Percentiles rank a stretch among this genome's conserved stretches.
Conservation (phyloP, 768 basidiomycete species). For the Holtermanniella nyarrowii region DNA sequence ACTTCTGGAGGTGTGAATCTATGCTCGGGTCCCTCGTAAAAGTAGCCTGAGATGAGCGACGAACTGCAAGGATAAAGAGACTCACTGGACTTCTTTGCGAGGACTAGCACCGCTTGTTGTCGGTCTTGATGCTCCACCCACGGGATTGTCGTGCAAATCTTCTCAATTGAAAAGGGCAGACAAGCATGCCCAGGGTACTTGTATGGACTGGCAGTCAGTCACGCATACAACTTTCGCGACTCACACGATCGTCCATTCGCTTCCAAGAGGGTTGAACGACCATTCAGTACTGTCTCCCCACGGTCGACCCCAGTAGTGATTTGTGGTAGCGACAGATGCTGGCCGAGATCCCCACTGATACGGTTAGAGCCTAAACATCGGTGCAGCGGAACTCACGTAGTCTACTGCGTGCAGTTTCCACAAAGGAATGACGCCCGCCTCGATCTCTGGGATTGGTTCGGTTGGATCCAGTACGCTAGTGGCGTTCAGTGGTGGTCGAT, state of each 20-base stretch:
- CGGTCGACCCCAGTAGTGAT: conserved; percentile 26
- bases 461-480: conserved; percentile 3
- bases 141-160: conserved; percentile 22
- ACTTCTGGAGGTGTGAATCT: conserved; percentile 14
- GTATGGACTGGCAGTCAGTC: conserved; percentile 34
- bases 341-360: conserved; percentile 37
- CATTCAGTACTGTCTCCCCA: conserved; percentile 20
- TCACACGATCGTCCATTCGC: conserved; percentile 33
- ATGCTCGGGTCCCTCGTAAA: conserved; percentile 15
- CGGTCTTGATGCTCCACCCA: conserved; percentile 18
- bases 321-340: conserved; percentile 16
- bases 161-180: conserved; percentile 37
- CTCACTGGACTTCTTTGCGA: conserved; percentile 30
- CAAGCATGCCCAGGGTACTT: conserved; percentile 22
- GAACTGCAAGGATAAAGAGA: not conserved
- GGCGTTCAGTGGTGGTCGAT: conserved; percentile 16
- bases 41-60: conserved; percentile 26
- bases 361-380: no score
- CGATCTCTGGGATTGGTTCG: conserved; percentile 26
- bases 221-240: conserved; percentile 9
- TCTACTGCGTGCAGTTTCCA: conserved; percentile 30
- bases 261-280: conserved; percentile 33
- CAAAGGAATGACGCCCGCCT: conserved; percentile 33
- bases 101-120: conserved; percentile 23
- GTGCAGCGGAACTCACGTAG: conserved; percentile 35